Conservation (phyloP, 176 grass and related monocot species). For the Sorghum bicolor region DNA sequence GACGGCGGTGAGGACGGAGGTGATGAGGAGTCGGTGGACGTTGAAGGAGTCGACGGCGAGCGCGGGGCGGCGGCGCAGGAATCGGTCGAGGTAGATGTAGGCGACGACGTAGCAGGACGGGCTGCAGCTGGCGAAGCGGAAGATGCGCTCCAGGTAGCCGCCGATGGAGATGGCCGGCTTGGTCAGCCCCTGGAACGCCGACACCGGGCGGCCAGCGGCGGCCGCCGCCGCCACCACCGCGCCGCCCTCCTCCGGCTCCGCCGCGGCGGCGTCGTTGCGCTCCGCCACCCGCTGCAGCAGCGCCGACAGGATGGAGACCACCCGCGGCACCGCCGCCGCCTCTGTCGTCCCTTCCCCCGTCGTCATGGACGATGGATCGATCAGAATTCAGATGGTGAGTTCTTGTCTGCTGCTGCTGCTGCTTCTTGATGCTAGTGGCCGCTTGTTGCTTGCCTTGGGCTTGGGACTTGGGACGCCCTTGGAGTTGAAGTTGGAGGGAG, state of each 20-base stretch:
- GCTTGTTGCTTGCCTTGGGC: not conserved
- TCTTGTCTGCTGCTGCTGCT: too few relatives aligned
- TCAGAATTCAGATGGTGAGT: not conserved
- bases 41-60: conserved; percentile 93
- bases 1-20: conserved; percentile 88
- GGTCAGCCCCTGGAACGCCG: conserved; percentile 78
- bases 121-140: conserved; percentile 89
- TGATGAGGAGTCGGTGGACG: conserved; percentile 96
- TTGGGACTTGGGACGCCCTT: not conserved
- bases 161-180: conserved; percentile 87
- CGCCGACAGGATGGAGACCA: conserved; percentile 79
- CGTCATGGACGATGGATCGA: not conserved
- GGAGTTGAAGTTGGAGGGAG: not conserved
- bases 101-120: conserved; percentile 91
- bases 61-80: conserved; percentile 57
- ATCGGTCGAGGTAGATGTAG: conserved; percentile 97
- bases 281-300: conserved; percentile 69
- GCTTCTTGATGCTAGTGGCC: not conserved
- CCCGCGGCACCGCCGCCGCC: conserved; percentile 61
- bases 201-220: conserved; percentile 18
- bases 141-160: conserved; percentile 95
- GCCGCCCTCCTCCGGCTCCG: not conserved
- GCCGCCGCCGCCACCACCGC: not conserved
- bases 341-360: conserved; percentile 20
- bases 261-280: conserved; percentile 52